phyloP scores from a whole-genome alignment of 2,329 filamentous ascomycete genomes.

The Colletotrichum noveboracense region DNA sequence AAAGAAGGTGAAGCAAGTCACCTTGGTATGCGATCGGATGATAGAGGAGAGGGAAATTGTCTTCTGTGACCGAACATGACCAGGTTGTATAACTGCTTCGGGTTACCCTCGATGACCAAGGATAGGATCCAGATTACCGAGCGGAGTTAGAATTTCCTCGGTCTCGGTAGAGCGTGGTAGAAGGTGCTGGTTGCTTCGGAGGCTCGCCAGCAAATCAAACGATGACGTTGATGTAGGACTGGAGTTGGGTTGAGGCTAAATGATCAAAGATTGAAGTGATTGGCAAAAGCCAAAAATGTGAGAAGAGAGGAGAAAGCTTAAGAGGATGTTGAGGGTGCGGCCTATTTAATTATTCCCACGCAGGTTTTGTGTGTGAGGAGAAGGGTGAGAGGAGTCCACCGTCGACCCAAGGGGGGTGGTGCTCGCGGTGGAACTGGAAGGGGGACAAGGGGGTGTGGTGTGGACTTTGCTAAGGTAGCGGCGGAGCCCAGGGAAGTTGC shows the following conservation, averaged over 20 bases:
- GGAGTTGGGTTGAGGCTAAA: background rate
- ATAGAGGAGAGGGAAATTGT: conserved; percentile 59
- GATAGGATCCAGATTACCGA: conserved; percentile 32
- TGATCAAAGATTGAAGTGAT: conserved; percentile 28
- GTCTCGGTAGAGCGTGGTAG: conserved; percentile 28
- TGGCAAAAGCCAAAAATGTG: conserved; percentile 43
- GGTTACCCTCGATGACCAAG: conserved; percentile 36
- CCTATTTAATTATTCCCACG: conserved; percentile 17
- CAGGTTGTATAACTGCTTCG: conserved; percentile 36
- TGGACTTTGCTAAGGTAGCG: background rate
- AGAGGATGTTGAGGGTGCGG: conserved; percentile 27
- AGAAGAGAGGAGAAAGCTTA: conserved; percentile 26
- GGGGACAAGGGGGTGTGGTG: background rate
- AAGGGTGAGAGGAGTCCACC: background rate
- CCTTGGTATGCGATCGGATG: conserved; percentile 67
- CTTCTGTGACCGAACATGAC: conserved; percentile 63
- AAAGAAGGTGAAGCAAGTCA: conserved; percentile 57
- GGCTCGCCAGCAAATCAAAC: conserved; percentile 26
- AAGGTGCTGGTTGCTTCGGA: conserved; percentile 33
- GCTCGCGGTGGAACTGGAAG: background rate
- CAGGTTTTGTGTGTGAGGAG: conserved; percentile 14
- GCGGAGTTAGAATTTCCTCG: conserved; percentile 24
- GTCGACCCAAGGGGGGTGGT: background rate
- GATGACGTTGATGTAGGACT: background rate
- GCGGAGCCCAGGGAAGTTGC: background rate